Evolutionary conservation across 805 yeast species (phyloP).

Genomic region (Wickerhamiella sorbophila): DNA sequence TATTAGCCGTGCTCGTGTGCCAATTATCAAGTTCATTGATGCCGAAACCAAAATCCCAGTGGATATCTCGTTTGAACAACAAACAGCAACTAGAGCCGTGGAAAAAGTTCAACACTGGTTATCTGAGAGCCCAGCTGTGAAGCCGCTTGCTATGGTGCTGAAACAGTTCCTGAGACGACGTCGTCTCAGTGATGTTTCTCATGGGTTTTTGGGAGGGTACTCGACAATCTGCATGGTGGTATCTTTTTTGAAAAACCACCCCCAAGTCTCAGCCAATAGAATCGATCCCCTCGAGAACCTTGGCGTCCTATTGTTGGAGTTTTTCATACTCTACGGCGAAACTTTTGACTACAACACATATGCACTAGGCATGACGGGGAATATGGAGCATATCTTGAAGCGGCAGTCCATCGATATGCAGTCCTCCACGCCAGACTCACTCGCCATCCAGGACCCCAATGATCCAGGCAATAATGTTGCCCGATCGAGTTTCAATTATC

Average conservation of each 20-base stretch:
- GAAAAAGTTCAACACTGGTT: conserved; percentile 64
- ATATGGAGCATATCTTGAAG: conserved; percentile 48
- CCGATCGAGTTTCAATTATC: conserved; percentile 66
- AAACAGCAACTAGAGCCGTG: conserved; percentile 74
- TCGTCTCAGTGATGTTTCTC: conserved; percentile 69
- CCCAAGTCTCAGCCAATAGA: conserved; percentile 51
- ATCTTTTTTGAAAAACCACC: conserved; percentile 67
- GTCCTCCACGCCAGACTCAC: conserved; percentile 37
- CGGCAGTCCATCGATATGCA: conserved; percentile 36
- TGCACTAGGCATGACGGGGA: conserved; percentile 49
- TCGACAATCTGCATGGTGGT: conserved; percentile 79
- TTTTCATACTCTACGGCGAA: conserved; percentile 82
- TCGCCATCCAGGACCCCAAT: conserved; percentile 76
- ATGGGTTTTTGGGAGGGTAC: conserved; percentile 92
- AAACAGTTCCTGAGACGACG: conserved; percentile 76
- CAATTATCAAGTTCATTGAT: conserved; percentile 84
- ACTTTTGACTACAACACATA: conserved; percentile 75
- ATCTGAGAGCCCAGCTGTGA: conserved; percentile 53
- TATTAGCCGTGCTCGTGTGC: conserved; percentile 81
- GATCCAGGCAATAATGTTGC: conserved; percentile 74
- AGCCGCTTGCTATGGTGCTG: conserved; percentile 68
- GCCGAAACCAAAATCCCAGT: conserved; percentile 54
- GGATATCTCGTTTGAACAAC: conserved; percentile 80
- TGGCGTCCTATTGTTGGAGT: conserved; percentile 78
- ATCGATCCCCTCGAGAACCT: conserved; percentile 59